Base-by-base conservation (phyloP, 2,329 filamentous ascomycete species). In the Epichloe sibirici region DNA sequence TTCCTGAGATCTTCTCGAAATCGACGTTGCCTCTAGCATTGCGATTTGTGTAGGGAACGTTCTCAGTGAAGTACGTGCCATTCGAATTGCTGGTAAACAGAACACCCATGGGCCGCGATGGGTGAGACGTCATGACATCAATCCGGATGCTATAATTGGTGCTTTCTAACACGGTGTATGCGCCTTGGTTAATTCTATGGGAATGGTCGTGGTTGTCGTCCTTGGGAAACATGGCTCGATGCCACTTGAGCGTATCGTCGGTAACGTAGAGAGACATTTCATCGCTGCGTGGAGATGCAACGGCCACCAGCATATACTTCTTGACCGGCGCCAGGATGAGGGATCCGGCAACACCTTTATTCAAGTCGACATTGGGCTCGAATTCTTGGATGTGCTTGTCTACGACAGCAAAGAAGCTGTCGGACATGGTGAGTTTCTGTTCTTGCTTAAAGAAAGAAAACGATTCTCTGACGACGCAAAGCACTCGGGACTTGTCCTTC, bases 121-220 rank as follows among this genome's bases (percentile, higher is more conserved):
- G 77, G 45, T 72, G 74, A 40, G 74, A 74, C 1, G 85, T 88
- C 78, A 91, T 84, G 57, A 97, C 90, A 67, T 97, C 90, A 52
- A 98, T 83, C 69, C 97, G 91, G 60, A 98, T 90, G 72, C 91
- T 96, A 73, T 98, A 96, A 65, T 95, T 91, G 43, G 93, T 97
- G 62, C 90, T 93, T 70, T 97, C 91, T 42, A 98, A 77, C 47
- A 98, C 79, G 0, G 93, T 98, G 68, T 96, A 98, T 3, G 88
- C 88, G 64, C 91, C 81, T 65, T 95, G 86, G 56, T 89, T 78
- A 61, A 90, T 69, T 48, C 63, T 67, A 54, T 74, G 71, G 43
- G 76, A 88, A 66, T 95, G 90, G 55, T 88, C 85, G 56, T 74
- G 71, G 45, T 73, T 86, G 66, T 95, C 89, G 56, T 87, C 84